Percentiles rank a stretch among this genome's conserved stretches.
Conservation (phyloP, 2,329 filamentous ascomycete species). For the Apiospora sp. region DNA sequence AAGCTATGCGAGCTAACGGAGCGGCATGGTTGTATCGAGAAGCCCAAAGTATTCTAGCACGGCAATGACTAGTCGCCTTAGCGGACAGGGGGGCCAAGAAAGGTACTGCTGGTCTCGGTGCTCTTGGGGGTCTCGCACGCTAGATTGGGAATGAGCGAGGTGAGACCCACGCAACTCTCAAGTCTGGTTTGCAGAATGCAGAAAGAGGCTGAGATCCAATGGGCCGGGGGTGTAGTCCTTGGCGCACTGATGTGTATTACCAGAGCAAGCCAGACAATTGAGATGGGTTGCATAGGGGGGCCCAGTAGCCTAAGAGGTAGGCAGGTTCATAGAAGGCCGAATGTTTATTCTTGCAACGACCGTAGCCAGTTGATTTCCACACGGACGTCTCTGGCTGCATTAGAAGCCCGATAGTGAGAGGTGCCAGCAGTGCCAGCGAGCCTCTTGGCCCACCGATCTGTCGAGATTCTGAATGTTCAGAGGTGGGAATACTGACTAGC, state of each 20-base stretch:
- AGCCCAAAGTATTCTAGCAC: slow-evolving; percentile 23
- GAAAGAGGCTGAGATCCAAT: slow-evolving; percentile 20
- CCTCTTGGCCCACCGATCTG: slow-evolving; percentile 32
- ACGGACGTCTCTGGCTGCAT: slow-evolving; percentile 28
- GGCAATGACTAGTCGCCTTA: slow-evolving; percentile 1
- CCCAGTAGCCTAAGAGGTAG: neutral
- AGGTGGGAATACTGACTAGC: slow-evolving; percentile 23
- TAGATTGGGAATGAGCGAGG: neutral
- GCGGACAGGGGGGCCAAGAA: neutral
- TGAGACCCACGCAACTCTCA: neutral
- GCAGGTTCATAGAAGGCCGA: neutral
- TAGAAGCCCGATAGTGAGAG: slow-evolving; percentile 32
- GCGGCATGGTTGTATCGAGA: slow-evolving; percentile 34
- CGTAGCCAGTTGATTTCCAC: slow-evolving; percentile 7
- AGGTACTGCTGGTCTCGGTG: slow-evolving; percentile 12
- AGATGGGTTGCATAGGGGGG: neutral
- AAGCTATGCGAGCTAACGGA: slow-evolving; percentile 42
- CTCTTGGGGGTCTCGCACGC: neutral
- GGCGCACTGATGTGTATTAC: slow-evolving; percentile 12
- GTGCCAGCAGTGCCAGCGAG: slow-evolving; percentile 8
- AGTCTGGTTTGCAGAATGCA: neutral
- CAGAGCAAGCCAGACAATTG: neutral
- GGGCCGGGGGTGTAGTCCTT: slow-evolving; percentile 11
- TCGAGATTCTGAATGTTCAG: slow-evolving; percentile 27
- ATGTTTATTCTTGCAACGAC: neutral